Conservation (phyloP, 192 early-diverging fungal genomes). For the Jimgerdemannia flammicorona region DNA sequence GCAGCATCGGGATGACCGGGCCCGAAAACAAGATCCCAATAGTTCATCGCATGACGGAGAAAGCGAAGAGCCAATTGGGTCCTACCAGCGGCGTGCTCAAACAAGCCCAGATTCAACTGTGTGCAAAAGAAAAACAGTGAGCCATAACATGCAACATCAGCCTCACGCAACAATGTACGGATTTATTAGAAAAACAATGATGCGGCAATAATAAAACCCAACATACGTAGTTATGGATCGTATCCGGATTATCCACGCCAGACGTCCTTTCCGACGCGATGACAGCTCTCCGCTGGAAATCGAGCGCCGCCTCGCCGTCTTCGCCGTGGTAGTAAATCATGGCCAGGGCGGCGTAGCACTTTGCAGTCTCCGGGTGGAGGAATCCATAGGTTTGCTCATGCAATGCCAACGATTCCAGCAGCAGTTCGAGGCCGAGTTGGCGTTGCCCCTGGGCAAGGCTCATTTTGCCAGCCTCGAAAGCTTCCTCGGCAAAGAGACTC, state of each 20-base stretch:
- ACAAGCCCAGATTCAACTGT: slow-evolving; percentile 81
- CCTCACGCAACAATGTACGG: slow-evolving; percentile 4
- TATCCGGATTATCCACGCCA: slow-evolving; percentile 85
- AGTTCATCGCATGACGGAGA: slow-evolving; percentile 78
- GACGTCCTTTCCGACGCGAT: slow-evolving; percentile 79
- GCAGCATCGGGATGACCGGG: slow-evolving; percentile 79
- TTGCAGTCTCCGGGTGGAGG: slow-evolving; percentile 86
- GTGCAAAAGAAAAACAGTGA: not conserved
- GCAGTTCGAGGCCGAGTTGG: slow-evolving; percentile 75
- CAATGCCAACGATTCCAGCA: slow-evolving; percentile 77
- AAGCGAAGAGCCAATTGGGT: slow-evolving; percentile 68
- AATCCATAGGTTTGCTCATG: slow-evolving; percentile 95
- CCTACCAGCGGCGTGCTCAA: slow-evolving; percentile 81
- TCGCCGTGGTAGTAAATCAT: slow-evolving; percentile 75
- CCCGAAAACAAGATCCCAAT: slow-evolving; percentile 77
- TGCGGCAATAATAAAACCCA: not conserved
- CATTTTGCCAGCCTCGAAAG: slow-evolving; percentile 81
- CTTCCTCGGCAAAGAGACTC: slow-evolving; percentile 82
- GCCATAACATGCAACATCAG: not conserved
- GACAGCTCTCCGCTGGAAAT: slow-evolving; percentile 78
- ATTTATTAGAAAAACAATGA: not conserved
- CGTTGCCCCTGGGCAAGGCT: slow-evolving; percentile 76
- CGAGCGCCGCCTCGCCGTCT: slow-evolving; percentile 56
- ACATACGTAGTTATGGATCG: slow-evolving; percentile 82
- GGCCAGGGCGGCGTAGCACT: slow-evolving; percentile 79